Percentiles rank a stretch among this genome's conserved stretches.
Conservation (phyloP, 2,329 filamentous ascomycete species). For the Rutstroemia sp. region DNA sequence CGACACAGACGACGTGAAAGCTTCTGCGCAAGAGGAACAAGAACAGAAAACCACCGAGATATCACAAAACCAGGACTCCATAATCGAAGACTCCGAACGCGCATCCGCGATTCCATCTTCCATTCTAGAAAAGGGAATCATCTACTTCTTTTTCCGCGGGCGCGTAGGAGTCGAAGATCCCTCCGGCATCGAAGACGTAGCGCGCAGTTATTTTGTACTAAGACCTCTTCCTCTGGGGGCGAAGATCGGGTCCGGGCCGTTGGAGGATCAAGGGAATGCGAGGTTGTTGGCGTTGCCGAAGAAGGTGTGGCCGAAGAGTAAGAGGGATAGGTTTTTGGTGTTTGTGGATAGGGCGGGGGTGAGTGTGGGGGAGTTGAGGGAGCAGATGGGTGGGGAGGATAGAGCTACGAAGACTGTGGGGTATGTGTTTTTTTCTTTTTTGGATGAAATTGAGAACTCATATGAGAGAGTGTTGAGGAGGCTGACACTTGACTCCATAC, state of each 20-base stretch:
- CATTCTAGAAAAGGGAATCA: conserved; percentile 78
- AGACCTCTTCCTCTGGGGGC: conserved; percentile 64
- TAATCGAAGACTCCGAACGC: background rate
- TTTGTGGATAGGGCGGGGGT: conserved; percentile 72
- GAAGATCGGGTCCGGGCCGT: conserved; percentile 48
- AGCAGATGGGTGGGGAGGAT: conserved; percentile 56
- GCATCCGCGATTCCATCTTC: conserved; percentile 33
- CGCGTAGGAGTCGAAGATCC: conserved; percentile 64
- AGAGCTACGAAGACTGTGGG: conserved; percentile 74
- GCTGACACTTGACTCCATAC: background rate
- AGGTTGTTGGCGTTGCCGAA: conserved; percentile 76
- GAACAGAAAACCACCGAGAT: background rate
- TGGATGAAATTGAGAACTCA: background rate
- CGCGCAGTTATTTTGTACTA: conserved; percentile 72
- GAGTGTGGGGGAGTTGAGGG: conserved; percentile 62
- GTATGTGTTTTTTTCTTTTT: conserved; percentile 4
- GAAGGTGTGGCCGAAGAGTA: conserved; percentile 67
- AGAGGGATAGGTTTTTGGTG: conserved; percentile 64
- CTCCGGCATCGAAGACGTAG: conserved; percentile 61
- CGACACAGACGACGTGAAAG: background rate
- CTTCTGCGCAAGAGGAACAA: background rate
- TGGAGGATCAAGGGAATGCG: conserved; percentile 50
- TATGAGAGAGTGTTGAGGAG: too few species aligned
- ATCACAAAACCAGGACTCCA: background rate
- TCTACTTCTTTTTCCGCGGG: conserved; percentile 84